Conservation (phyloP, 495 filamentous ascomycete species). For the Penicillium angulare region DNA sequence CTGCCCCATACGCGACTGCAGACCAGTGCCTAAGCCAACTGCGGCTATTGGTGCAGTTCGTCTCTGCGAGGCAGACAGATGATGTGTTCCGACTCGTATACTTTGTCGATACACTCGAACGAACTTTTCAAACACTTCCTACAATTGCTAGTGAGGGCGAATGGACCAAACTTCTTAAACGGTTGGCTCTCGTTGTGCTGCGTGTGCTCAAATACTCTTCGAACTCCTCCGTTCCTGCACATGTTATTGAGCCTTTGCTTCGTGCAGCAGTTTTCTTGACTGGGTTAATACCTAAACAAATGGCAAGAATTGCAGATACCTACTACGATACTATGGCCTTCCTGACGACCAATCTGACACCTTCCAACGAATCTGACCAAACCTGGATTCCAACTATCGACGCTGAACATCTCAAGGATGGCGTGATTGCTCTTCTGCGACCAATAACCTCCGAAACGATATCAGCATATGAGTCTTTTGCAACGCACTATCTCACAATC, state of each 20-base stretch:
- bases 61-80: constrained; percentile 28
- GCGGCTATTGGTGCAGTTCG: constrained; percentile 50
- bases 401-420: constrained; percentile 25
- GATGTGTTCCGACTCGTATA: constrained; percentile 45
- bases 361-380: constrained; percentile 4
- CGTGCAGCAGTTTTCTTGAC: constrained; percentile 38
- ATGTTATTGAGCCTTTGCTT: constrained; percentile 35
- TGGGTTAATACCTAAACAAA: constrained; percentile 45
- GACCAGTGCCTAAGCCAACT: constrained; percentile 48
- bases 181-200: constrained; percentile 46
- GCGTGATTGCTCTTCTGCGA: constrained; percentile 48
- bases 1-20: constrained; percentile 46
- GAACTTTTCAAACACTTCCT: constrained; percentile 35
- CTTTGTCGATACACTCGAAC: constrained; percentile 44
- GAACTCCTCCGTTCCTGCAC: constrained; percentile 14
- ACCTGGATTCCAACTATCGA: neutral
- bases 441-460: constrained; percentile 47
- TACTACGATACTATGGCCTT: constrained; percentile 47
- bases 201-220: constrained; percentile 36
- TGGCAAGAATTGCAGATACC: constrained; percentile 40
- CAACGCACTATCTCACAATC: constrained; percentile 50
- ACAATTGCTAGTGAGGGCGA: constrained; percentile 43
- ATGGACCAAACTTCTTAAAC: constrained; percentile 48
- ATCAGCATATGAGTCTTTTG: constrained; percentile 58
- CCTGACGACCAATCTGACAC: constrained; percentile 34